These are phyloP conservation scores for Globisporangium uncinulatum DNA, from an alignment of 352 stramenopile species.

Conservation along the genomic window DNA sequence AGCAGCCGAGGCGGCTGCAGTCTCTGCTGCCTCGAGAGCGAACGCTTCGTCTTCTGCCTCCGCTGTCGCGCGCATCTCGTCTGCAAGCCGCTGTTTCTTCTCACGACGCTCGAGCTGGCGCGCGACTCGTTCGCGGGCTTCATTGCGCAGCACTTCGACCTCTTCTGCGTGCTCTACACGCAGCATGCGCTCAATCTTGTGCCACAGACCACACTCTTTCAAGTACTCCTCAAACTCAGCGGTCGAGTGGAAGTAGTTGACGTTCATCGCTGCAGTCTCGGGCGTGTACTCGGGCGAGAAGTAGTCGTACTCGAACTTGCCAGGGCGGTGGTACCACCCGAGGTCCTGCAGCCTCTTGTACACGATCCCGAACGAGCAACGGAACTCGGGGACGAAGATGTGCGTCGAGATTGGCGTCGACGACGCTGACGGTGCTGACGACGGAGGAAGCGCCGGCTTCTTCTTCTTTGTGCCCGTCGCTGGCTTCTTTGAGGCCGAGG, in stretches of 20 bases:
- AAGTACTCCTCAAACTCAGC: constrained; percentile 55
- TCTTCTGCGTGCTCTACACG: constrained; percentile 40
- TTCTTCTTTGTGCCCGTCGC: constrained; percentile 16
- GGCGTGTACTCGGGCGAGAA: constrained; percentile 63
- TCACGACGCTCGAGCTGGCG: constrained; percentile 13
- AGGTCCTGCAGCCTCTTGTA: constrained; percentile 51
- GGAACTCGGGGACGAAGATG: constrained; percentile 56
- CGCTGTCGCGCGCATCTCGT: constrained; percentile 3
- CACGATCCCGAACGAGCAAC: constrained; percentile 60
- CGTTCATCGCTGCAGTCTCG: constrained; percentile 37
- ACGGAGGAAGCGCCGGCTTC: constrained; percentile 12
- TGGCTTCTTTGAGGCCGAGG: constrained; percentile 16
- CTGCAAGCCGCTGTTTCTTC: constrained; percentile 25
- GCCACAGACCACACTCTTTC: constrained; percentile 51
- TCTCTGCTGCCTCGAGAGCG: background rate
- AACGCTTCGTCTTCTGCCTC: constrained; percentile 2
- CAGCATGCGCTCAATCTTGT: constrained; percentile 47
- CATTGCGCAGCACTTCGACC: constrained; percentile 46
- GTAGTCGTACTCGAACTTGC: constrained; percentile 79
- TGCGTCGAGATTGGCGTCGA: constrained; percentile 26
- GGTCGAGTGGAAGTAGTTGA: constrained; percentile 65
- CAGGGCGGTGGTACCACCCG: constrained; percentile 52
- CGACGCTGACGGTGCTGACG: background rate
- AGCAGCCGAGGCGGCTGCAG: background rate
- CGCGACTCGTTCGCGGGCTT: constrained; percentile 19